Evolutionary conservation across 768 basidiomycete genomes (phyloP).

Genomic region (Suillus alpinus): DNA sequence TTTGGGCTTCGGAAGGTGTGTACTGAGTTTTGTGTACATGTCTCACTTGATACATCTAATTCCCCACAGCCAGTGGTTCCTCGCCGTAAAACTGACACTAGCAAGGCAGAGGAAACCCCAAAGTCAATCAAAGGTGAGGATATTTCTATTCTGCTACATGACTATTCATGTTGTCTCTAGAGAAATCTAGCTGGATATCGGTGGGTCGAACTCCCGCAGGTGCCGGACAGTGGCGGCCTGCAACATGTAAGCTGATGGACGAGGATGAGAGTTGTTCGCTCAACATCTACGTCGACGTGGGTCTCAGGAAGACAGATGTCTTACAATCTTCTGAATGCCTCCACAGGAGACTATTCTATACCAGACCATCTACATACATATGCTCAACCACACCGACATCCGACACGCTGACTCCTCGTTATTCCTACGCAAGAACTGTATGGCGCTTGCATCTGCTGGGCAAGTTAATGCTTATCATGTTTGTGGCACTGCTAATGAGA

Average conservation of each 20-base stretch:
- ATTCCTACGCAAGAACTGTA: conserved; percentile 72
- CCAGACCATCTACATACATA: conserved; percentile 70
- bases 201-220: conserved; percentile 49
- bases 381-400: conserved; percentile 77
- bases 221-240: conserved; percentile 68
- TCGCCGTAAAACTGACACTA: conserved; percentile 53
- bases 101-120: conserved; percentile 46
- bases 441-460: conserved; percentile 67
- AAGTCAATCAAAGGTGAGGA: conserved; percentile 60
- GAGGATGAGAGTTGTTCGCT: conserved; percentile 66
- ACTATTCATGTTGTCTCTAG: conserved; percentile 32
- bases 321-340: conserved; percentile 12
- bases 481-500: conserved; percentile 9
- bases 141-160: background rate
- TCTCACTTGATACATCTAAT: background rate
- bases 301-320: conserved; percentile 17
- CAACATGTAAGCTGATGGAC: conserved; percentile 67
- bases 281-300: conserved; percentile 74
- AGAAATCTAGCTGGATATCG: conserved; percentile 72
- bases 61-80: conserved; percentile 39
- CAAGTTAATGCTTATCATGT: conserved; percentile 29
- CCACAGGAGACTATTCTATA: conserved; percentile 67
- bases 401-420: conserved; percentile 72
- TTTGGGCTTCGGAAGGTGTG: conserved; percentile 55
- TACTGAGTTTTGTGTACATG: conserved; percentile 9